Evolutionary conservation across 352 stramenopile genomes (phyloP), one percentile per base, ranked within the genome.

Genomic region (Hyaloperonospora brassicae): DNA sequence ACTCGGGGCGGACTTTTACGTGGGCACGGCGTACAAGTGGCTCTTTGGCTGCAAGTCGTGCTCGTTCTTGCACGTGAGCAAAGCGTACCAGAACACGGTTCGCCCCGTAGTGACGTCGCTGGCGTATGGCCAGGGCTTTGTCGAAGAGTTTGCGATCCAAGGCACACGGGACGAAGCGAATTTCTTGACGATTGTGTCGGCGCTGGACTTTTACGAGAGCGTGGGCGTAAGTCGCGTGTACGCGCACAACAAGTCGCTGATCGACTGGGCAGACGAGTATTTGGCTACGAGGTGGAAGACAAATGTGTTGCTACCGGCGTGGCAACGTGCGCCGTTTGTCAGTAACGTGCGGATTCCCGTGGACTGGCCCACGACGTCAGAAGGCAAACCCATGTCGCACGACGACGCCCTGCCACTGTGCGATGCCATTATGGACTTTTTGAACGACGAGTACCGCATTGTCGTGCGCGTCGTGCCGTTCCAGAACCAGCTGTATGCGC

Each of bases 1-100:
- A 47, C 65, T 91, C 5, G 62, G 71, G 23, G 78, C 78, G 1
- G 83, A 93, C 56, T 93, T 91, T 50, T 93, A 93, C 64, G 83
- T 93, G 0, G 83, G 83, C 39, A 90, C 66, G 22, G 73, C 70
- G 22, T 89, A 90, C 72, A 93, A 93, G 56, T 93, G 83, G 83
- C 70, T 93, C 9, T 90, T 91, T 52, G 78, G 77, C 10, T 91
- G 80, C 66, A 93, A 93, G 64, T 88, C 76, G 0, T 89, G 79
- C 54, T 86, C 80, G 17, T 91, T 93, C 61, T 58, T 93, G 56
- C 85, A 90, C 55, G 83, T 93, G n/a, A 71, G 62, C 50, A 91
- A 89, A 61, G 59, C 81, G 51, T 85, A 87, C 58, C 79, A 81
- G 63, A 78, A 72, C 36, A 87, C 73, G 13, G 79, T 89, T 38